Percentiles rank a stretch among this genome's conserved stretches.
These are phyloP conservation scores for Eucalyptus fibrosa DNA, from an alignment of 345 rosid genomes.

Conservation along the genomic window DNA sequence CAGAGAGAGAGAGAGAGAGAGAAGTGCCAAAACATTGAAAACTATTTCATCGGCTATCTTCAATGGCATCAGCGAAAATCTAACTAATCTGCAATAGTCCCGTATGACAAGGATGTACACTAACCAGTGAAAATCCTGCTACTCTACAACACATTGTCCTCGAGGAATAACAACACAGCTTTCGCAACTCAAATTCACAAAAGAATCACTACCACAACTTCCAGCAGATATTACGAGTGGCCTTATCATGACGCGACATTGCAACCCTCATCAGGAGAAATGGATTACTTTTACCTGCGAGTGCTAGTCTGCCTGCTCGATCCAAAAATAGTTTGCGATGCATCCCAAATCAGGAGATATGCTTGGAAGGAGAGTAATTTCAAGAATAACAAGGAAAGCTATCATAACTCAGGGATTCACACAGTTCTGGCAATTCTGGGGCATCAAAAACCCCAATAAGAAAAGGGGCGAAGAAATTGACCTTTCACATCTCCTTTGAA, in stretches of 20 bases:
- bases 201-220: neutral
- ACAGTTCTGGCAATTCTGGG: neutral
- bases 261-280: neutral
- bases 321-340: neutral
- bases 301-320: neutral
- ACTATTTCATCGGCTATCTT: neutral
- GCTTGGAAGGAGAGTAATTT: neutral
- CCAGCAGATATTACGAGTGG: neutral
- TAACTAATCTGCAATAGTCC: neutral
- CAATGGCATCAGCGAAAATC: neutral
- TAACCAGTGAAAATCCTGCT: neutral
- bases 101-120: neutral
- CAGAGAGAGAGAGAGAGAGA: neutral
- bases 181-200: neutral
- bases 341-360: neutral
- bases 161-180: neutral
- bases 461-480: neutral
- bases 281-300: neutral
- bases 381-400: neutral
- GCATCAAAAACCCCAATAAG: neutral
- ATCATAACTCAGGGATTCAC: neutral
- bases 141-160: neutral
- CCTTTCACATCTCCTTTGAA: conserved; percentile 13
- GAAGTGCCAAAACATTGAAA: neutral
- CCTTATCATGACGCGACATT: neutral